These are phyloP conservation scores for Heterobasidion annosum DNA, from an alignment of 1,284 basidiomycete species.

Conservation along the genomic window DNA sequence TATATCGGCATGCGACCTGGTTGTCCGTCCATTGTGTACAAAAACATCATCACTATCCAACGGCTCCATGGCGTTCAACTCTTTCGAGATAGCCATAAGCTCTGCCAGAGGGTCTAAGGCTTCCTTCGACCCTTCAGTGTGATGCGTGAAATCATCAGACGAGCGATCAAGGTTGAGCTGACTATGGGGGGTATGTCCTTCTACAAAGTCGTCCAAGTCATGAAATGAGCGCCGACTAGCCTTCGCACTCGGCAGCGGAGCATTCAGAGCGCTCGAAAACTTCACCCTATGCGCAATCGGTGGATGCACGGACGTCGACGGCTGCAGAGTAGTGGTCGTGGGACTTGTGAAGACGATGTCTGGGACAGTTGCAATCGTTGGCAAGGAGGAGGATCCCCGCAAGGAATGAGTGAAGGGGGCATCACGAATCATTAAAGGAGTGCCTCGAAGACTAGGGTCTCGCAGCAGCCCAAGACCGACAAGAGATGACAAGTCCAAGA, in stretches of 20 bases:
- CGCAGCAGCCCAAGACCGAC: neutral
- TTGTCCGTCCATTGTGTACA: neutral
- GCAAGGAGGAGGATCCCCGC: neutral
- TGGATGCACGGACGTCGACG: neutral
- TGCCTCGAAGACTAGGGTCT: neutral
- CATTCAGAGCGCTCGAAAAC: neutral
- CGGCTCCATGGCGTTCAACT: slow-evolving; percentile 8
- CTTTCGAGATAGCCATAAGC: slow-evolving; percentile 10
- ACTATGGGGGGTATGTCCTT: neutral
- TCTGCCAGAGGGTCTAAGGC: slow-evolving; percentile 8
- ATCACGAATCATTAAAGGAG: neutral
- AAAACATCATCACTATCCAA: slow-evolving; percentile 10
- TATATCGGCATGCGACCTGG: neutral
- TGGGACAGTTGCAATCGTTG: neutral
- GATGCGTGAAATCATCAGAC: neutral
- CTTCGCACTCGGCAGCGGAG: neutral
- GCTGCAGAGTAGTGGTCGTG: neutral
- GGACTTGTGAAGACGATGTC: neutral
- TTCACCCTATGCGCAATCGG: neutral
- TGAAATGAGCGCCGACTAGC: neutral
- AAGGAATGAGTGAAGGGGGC: neutral
- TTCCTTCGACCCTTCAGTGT: neutral
- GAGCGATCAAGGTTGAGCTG: neutral
- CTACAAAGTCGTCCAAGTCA: neutral
- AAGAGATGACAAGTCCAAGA: neutral